Base-by-base conservation (phyloP, 768 basidiomycete genomes). In the Fomitopsis serialis region DNA sequence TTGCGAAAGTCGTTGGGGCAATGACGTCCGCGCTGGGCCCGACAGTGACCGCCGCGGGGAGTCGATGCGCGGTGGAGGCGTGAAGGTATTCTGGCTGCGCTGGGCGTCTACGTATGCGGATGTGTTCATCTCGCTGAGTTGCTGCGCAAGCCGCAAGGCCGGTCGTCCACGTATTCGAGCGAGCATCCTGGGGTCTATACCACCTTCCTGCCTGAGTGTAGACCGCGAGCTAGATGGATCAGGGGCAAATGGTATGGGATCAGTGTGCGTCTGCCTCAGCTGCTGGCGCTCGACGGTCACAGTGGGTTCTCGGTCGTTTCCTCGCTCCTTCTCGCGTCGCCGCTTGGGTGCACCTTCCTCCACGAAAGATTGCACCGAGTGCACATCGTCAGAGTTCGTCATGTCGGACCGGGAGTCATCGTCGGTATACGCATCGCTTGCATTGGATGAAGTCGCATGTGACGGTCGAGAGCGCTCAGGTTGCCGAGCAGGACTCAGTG, bases 381-480 rank as follows among this genome's bases (percentile, higher is more conserved):
- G 77, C 42, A 83, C 76, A 61, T 88, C 87, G 58, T 89, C 87
- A 17, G 80, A 80, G 61, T 82, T 84, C 19, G 79, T 76, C 43
- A 75, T 68, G 48, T 84, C 85, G 5, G 80, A 83, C 9, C 74
- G 77, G 53, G 58, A 63, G 32, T 86, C 86, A 22, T 85, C 86
- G 61, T 90, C 88, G 8, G 84, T 84, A 56, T 79, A 68, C 36
- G 78, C 71, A 52, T 87, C 86, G 63, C 83, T 83, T 53, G 79
- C 82, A 54, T 78, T 80, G 13, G 85, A 78, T 42, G 58, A 50
- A 2, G 36, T 24, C 5, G 21, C 35, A 21, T 32, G 44, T 17
- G 36, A 13, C 17, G 22, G 19, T 48, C 69, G 70, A 3, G 73
- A 68, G 10, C 67, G 60, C 48, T 79, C 77, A 34, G 62, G 71